phyloP scores from a whole-genome alignment of 2,329 filamentous ascomycete genomes.

The Trichoderma endophyticum region DNA sequence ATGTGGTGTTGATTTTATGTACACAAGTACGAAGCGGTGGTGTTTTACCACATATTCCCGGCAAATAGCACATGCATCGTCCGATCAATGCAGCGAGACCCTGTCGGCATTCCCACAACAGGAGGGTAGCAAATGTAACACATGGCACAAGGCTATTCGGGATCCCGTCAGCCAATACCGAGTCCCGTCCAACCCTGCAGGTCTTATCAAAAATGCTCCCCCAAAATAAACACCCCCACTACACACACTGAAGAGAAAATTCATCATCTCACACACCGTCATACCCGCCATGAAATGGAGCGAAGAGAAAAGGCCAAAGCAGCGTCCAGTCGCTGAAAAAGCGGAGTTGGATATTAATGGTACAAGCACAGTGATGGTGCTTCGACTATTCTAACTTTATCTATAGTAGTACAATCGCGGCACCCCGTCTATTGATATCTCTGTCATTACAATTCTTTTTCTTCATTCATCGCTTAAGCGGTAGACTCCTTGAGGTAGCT shows the following conservation, averaged over 20 bases:
- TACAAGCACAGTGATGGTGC: slow-evolving; percentile 33
- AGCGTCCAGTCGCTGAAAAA: slow-evolving; percentile 28
- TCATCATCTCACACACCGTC: neutral
- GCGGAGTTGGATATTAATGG: slow-evolving; percentile 34
- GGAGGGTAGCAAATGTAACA: neutral
- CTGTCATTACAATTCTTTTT: slow-evolving; percentile 34
- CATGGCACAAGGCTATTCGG: neutral
- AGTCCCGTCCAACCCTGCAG: neutral
- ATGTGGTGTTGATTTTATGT: neutral
- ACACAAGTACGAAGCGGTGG: neutral
- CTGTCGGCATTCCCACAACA: neutral
- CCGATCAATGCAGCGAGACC: neutral
- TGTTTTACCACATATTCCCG: neutral
- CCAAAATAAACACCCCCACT: neutral
- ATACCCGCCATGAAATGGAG: neutral
- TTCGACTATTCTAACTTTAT: slow-evolving; percentile 33
- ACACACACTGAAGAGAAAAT: neutral
- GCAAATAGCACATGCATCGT: neutral
- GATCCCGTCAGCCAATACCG: neutral
- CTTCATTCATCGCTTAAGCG: slow-evolving; percentile 47
- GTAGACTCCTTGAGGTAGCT: slow-evolving; percentile 69
- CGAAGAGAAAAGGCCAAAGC: neutral
- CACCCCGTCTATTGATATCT: slow-evolving; percentile 36
- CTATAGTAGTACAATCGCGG: slow-evolving; percentile 39
- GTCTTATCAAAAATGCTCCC: neutral